phyloP scores from a whole-genome alignment of 2,329 filamentous ascomycete species.

The Alternaria gansuensis region DNA sequence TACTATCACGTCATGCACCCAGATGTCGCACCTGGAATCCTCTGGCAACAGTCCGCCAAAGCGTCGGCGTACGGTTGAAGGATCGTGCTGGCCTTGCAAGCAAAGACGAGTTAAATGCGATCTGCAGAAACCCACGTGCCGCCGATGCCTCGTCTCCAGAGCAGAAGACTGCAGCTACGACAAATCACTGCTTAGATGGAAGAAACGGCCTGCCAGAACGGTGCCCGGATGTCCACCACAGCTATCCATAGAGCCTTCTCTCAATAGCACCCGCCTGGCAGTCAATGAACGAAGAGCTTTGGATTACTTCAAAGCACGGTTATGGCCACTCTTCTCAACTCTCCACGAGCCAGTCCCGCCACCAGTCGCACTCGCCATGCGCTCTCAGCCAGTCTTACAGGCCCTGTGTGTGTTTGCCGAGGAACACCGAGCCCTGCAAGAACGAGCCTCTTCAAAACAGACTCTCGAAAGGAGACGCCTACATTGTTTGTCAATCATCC shows the following conservation, averaged over 20 bases:
- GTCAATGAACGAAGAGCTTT: constrained; percentile 25
- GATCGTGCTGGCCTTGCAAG: constrained; percentile 23
- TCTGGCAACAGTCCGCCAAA: constrained; percentile 21
- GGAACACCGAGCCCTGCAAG: constrained; percentile 24
- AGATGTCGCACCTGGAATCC: constrained; percentile 20
- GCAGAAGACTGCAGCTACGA: constrained; percentile 22
- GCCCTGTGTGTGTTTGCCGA: constrained; percentile 25
- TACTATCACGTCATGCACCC: constrained; percentile 21
- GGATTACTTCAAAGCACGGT: constrained; percentile 25
- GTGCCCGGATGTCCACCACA: constrained; percentile 13
- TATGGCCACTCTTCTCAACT: constrained; percentile 29
- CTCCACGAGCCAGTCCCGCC: constrained; percentile 19
- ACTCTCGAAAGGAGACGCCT: constrained; percentile 14
- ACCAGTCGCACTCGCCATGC: constrained; percentile 22
- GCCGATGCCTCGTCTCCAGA: constrained; percentile 11
- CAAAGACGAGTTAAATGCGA: constrained; percentile 21
- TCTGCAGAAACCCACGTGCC: constrained; percentile 16
- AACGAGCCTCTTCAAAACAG: constrained; percentile 11
- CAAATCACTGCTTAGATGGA: constrained; percentile 18
- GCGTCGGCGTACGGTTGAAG: constrained; percentile 22
- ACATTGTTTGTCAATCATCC: constrained; percentile 23
- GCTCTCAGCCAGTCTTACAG: constrained; percentile 26
- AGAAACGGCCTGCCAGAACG: constrained; percentile 21
- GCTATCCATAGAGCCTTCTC: constrained; percentile 3
- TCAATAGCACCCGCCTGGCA: constrained; percentile 15